Evolutionary conservation across 306 rosid species (phyloP).

Genomic region (Sechiopsis laciniata): DNA sequence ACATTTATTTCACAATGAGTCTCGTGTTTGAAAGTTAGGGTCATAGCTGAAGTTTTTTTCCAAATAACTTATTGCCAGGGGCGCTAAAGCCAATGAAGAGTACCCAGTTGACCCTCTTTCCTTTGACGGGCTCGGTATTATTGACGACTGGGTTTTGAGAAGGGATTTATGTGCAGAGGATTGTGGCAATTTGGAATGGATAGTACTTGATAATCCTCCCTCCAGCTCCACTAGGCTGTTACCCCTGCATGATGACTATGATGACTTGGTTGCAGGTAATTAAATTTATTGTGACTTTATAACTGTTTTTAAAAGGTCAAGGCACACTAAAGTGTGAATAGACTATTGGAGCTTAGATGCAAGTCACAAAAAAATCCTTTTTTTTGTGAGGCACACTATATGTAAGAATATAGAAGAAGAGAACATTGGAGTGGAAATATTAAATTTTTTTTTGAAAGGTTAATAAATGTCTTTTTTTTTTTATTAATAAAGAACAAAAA

Average conservation of each 20-base stretch:
- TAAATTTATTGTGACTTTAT: not conserved
- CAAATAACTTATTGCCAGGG: constrained; percentile 38
- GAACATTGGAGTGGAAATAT: too few species aligned
- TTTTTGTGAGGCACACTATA: too few species aligned
- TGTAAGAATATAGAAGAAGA: too few species aligned
- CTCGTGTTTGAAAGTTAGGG: not conserved
- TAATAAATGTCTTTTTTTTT: too few species aligned
- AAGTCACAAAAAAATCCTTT: too few species aligned
- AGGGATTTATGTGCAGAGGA: constrained; percentile 49
- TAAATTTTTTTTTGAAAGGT: too few species aligned
- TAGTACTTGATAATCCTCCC: constrained; percentile 46
- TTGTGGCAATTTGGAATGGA: constrained; percentile 53
- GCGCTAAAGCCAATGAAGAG: constrained; percentile 38
- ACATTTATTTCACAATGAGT: not conserved
- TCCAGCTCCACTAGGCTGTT: constrained; percentile 42
- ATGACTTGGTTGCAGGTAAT: constrained; percentile 58
- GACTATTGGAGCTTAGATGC: too few species aligned
- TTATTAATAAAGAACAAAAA: too few species aligned
- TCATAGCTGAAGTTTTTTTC: constrained; percentile 18
- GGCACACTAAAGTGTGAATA: too few species aligned
- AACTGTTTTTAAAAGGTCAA: not conserved
- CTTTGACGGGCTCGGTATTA: constrained; percentile 33
- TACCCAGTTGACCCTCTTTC: constrained; percentile 61
- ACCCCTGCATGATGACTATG: constrained; percentile 54
- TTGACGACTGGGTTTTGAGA: constrained; percentile 67